Evolutionary conservation across 345 rosid species (phyloP), one percentile per base, ranked within the genome.

Genomic region (Eucalyptus polyanthemos): DNA sequence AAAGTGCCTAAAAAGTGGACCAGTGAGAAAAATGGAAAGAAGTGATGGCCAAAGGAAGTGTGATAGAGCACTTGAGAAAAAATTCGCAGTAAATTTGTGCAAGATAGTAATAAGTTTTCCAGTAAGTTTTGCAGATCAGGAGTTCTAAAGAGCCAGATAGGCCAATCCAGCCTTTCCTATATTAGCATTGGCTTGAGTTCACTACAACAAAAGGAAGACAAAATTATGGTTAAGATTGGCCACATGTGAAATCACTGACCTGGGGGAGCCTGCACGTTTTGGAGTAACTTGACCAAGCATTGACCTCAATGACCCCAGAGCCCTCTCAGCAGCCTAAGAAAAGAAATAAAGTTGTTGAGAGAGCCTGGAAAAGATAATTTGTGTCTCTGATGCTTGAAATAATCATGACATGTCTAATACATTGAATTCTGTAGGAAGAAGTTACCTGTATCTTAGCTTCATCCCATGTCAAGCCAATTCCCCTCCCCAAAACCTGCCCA

Each of bases 391-490:
- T 40, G 47, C 85, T 76, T 76, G 29, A 76, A 40, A 76, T 76
- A 76, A 76, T 76, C 76, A 76, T 40, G 76, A 8, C 40, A 65
- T 21, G 47, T 37, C 31, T 34, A 54, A 54, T 86, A 34, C 42
- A 29, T 40, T 27, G 60, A 54, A 62, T 51, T 40, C 40, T n/a
- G 24, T 29, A 34, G 24, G 44, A 72, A 54, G 81, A 34, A 17
- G 12, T 88, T 95, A 96, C 99, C 97, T 94, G 98, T 95, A 92
- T 93, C 94, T 93, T 95, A 90, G 99, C 99, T 91, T 98, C 98
- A 87, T 97, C 99, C 99, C 98, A 97, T 24, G 99, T 95, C 25
- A 91, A 94, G 87, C 99, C 99, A 76, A 91, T 90, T 62, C 99
- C 99, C 93, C 94, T 94, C 49, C 99, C 99, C 91, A 97, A 87